Evolutionary conservation across 2,329 filamentous ascomycete species (phyloP).

Genomic region (Ustilaginoidea virens): DNA sequence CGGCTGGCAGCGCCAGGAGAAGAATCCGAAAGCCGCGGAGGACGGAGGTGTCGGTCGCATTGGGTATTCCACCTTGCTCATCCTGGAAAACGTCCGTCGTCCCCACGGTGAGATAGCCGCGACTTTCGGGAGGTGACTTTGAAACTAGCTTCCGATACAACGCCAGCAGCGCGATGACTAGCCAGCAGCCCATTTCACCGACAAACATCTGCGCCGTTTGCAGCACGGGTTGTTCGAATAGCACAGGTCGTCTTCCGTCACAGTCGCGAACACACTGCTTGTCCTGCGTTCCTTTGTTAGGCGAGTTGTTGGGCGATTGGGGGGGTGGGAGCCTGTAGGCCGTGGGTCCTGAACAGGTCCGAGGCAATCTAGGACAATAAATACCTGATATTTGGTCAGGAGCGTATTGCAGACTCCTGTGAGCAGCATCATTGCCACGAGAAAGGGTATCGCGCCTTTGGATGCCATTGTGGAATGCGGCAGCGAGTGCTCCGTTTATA

Average conservation of each 20-base stretch:
- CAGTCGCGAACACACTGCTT: constrained; percentile 95
- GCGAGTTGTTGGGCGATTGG: too few relatives aligned
- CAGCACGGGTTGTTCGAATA: constrained; percentile 89
- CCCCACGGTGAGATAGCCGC: constrained; percentile 52
- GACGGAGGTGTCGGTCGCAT: constrained; percentile 40
- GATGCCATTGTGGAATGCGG: constrained; percentile 42
- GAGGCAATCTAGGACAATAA: too few relatives aligned
- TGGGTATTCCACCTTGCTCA: constrained; percentile 7
- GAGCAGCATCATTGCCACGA: constrained; percentile 91
- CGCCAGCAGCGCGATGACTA: constrained; percentile 60
- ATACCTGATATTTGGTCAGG: constrained; percentile 86
- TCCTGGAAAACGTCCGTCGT: constrained; percentile 24
- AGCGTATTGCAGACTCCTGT: constrained; percentile 96
- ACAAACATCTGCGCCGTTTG: constrained; percentile 98
- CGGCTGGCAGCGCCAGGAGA: constrained; percentile 69
- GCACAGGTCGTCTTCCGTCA: constrained; percentile 49
- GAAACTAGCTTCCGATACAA: constrained; percentile 45
- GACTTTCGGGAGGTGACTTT: constrained; percentile 24
- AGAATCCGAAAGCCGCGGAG: constrained; percentile 57
- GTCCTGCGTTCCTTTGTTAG: too few relatives aligned
- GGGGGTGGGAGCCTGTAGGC: too few relatives aligned
- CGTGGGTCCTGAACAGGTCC: too few relatives aligned
- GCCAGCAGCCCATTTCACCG: constrained; percentile 90
- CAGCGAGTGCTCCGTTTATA: neutral
- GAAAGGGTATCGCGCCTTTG: constrained; percentile 59